phyloP scores from a whole-genome alignment of 2,329 filamentous ascomycete species.

The Fusarium euwallaceae region DNA sequence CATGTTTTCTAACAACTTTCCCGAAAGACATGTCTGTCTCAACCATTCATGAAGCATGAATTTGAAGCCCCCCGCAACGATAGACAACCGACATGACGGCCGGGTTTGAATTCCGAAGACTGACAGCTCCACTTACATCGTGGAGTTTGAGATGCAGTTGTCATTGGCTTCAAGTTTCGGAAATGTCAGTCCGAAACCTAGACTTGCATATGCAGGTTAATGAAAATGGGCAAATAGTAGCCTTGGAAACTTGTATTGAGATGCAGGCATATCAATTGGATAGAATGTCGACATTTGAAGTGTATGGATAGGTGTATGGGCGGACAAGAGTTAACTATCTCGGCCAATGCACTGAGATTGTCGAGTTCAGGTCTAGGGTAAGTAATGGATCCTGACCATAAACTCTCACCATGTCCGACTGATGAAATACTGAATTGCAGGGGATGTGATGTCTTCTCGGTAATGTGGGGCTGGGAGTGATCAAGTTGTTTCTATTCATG shows the following conservation, averaged over 20 bases:
- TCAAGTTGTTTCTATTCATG: background rate
- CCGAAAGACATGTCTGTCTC: background rate
- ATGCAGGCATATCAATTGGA: background rate
- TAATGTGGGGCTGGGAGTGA: background rate
- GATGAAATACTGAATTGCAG: background rate
- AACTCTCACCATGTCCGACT: background rate
- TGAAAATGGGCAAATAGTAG: slow-evolving; percentile 53
- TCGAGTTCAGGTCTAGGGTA: background rate
- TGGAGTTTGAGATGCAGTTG: background rate
- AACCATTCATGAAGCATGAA: slow-evolving; percentile 4
- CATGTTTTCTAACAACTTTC: background rate
- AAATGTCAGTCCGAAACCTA: background rate
- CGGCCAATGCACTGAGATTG: background rate
- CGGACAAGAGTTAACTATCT: background rate
- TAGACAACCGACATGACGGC: background rate
- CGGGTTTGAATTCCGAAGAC: background rate
- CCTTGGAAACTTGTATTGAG: background rate
- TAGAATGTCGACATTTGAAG: background rate
- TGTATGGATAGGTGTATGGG: background rate
- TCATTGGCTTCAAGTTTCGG: background rate
- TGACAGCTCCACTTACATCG: background rate
- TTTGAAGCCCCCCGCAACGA: background rate
- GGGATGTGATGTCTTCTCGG: background rate
- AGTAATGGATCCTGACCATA: too few relatives aligned
- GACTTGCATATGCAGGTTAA: background rate